These are phyloP conservation scores for Cercospora citrullina DNA, from an alignment of 2,329 filamentous ascomycete species.

Conservation along the genomic window DNA sequence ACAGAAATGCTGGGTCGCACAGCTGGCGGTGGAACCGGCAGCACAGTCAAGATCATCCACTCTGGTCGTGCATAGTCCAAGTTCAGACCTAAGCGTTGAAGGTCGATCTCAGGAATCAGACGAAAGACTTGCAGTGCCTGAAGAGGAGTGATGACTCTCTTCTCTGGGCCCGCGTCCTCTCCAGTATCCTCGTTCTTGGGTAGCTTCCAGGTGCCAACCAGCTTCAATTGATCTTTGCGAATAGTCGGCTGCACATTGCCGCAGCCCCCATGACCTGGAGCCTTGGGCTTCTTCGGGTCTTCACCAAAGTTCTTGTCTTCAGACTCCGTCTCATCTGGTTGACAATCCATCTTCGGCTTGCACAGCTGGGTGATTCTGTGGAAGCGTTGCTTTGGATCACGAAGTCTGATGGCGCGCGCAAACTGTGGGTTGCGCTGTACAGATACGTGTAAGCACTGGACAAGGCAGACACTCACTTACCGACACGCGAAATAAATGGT, in stretches of 20 bases:
- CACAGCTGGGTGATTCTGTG: conserved; percentile 88
- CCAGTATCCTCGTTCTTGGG: conserved; percentile 72
- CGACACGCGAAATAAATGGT: conserved; percentile 25
- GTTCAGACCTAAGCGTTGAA: conserved; percentile 86
- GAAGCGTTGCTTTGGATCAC: conserved; percentile 93
- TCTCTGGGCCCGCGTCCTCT: conserved; percentile 68
- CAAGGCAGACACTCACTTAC: conserved; percentile 27
- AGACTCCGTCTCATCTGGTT: conserved; percentile 74
- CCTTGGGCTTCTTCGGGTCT: conserved; percentile 54
- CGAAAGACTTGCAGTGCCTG: conserved; percentile 84
- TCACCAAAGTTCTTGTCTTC: conserved; percentile 70
- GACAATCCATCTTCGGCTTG: conserved; percentile 83
- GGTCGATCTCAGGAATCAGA: conserved; percentile 77
- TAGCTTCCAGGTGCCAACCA: conserved; percentile 73
- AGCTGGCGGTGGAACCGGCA: conserved; percentile 92
- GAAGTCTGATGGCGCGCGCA: conserved; percentile 73
- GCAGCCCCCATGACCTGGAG: conserved; percentile 75
- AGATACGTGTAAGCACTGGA: conserved; percentile 47
- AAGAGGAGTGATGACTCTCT: conserved; percentile 77
- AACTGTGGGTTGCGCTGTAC: conserved; percentile 81
- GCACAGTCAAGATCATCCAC: conserved; percentile 95
- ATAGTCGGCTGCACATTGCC: conserved; percentile 89
- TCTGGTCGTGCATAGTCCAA: conserved; percentile 93
- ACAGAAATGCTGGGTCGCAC: conserved; percentile 97
- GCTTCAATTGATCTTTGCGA: conserved; percentile 79